Conservation (phyloP, 2,329 filamentous ascomycete species). For the Ophiostoma fasciatum region DNA sequence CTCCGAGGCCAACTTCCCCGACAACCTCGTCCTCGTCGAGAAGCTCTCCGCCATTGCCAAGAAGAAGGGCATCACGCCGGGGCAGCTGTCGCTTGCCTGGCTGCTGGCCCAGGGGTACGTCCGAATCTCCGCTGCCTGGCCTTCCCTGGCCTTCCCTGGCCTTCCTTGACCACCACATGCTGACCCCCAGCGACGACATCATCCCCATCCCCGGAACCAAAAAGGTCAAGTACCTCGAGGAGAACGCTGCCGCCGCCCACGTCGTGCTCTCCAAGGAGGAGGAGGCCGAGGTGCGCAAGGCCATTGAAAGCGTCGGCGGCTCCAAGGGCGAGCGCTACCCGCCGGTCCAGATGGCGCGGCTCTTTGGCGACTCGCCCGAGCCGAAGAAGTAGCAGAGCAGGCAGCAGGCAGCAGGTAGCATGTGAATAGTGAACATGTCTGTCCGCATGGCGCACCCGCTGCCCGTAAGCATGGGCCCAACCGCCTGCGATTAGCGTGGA, state of each 20-base stretch:
- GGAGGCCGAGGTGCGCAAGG: constrained; percentile 6
- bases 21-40: constrained; percentile 25
- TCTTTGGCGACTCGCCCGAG: too few relatives aligned
- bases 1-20: constrained; percentile 29
- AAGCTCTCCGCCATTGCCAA: constrained; percentile 14
- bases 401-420: too few relatives aligned
- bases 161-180: too few relatives aligned
- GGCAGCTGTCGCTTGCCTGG: constrained; percentile 43
- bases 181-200: constrained; percentile 20
- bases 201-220: constrained; percentile 24
- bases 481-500: too few relatives aligned
- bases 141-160: too few relatives aligned
- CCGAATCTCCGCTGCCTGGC: too few relatives aligned
- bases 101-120: constrained; percentile 30
- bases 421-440: too few relatives aligned
- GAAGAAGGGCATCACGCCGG: constrained; percentile 24
- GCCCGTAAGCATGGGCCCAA: too few relatives aligned
- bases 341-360: too few relatives aligned
- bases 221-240: constrained; percentile 18
- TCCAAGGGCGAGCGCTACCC: constrained; percentile 6
- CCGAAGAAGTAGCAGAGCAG: too few relatives aligned
- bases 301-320: constrained; percentile 1
- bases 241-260: constrained; percentile 16
- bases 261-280: constrained; percentile 11
- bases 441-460: too few relatives aligned